Evolutionary conservation across 2,329 filamentous ascomycete species (phyloP).

Genomic region (Xylariaceae sp.): DNA sequence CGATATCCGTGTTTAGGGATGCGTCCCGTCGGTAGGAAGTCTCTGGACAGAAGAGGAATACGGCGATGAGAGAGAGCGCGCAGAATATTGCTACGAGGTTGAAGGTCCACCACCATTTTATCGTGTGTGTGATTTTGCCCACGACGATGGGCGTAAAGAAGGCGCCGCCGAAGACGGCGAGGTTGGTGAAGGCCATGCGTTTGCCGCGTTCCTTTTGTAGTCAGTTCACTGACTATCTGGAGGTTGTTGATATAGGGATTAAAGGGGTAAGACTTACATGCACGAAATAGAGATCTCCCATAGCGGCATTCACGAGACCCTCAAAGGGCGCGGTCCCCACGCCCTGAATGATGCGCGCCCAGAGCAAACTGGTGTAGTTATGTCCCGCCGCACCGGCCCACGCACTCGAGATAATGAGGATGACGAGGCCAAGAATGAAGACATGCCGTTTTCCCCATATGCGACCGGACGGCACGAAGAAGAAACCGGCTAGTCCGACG

Average conservation of each 20-base stretch:
- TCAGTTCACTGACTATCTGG: no score
- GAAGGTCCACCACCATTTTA: conserved; percentile 86
- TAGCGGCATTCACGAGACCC: conserved; percentile 78
- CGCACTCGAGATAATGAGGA: conserved; percentile 67
- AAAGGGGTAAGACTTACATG: conserved; percentile 52
- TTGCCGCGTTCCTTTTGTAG: conserved; percentile 74
- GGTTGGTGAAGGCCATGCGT: conserved; percentile 73
- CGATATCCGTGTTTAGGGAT: conserved; percentile 64
- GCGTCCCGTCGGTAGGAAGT: conserved; percentile 68
- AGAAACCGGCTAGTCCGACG: conserved; percentile 71
- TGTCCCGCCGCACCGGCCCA: conserved; percentile 70
- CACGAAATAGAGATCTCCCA: conserved; percentile 87
- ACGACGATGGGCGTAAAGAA: conserved; percentile 80
- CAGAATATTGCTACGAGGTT: conserved; percentile 84
- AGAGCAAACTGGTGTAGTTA: conserved; percentile 67
- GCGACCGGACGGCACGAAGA: conserved; percentile 81
- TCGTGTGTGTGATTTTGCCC: conserved; percentile 70
- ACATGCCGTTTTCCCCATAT: conserved; percentile 92
- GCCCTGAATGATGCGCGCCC: conserved; percentile 78
- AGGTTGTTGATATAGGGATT: no score
- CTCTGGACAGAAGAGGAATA: conserved; percentile 79
- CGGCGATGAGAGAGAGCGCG: conserved; percentile 60
- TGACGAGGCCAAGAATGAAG: conserved; percentile 69
- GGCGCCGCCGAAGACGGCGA: conserved; percentile 52
- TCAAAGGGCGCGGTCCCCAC: conserved; percentile 85